Percentiles rank a stretch among this genome's conserved stretches.
phyloP scores from a whole-genome alignment of 805 yeast species.

The Komagataella pastoris region DNA sequence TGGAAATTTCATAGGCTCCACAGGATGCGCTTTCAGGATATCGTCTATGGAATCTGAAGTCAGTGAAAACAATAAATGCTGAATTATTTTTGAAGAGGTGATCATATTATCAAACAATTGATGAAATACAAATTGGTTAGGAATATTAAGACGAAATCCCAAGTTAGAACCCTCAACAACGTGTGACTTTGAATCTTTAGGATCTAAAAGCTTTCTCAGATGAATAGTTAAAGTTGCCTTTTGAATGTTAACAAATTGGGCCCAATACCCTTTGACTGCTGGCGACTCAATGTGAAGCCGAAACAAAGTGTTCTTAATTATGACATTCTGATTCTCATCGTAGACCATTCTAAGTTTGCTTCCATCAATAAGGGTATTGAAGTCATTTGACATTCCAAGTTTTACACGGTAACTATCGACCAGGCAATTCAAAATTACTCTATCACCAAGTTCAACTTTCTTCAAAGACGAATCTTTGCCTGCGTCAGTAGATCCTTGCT shows the following conservation, averaged over 20 bases:
- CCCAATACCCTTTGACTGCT: conserved; percentile 30
- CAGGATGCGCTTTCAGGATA: conserved; percentile 24
- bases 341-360: background rate
- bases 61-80: conserved; percentile 43
- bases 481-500: background rate
- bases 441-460: background rate
- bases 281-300: conserved; percentile 44
- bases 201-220: conserved; percentile 1
- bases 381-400: conserved; percentile 30
- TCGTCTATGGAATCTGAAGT: conserved; percentile 22
- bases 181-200: background rate
- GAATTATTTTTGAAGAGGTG: conserved; percentile 50
- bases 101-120: conserved; percentile 70
- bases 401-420: background rate
- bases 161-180: conserved; percentile 8
- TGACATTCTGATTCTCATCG: conserved; percentile 2
- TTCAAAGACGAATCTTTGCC: background rate
- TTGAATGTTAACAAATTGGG: conserved; percentile 25
- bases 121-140: conserved; percentile 64
- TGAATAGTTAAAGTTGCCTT: conserved; percentile 1
- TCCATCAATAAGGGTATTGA: conserved; percentile 14
- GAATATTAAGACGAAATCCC: conserved; percentile 41
- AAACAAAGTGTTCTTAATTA: conserved; percentile 13
- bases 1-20: conserved; percentile 22
- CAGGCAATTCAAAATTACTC: background rate